Percentiles rank a stretch among this genome's conserved stretches.
Conservation (phyloP, 331 rosid species). For the Dryas integrifolia region DNA sequence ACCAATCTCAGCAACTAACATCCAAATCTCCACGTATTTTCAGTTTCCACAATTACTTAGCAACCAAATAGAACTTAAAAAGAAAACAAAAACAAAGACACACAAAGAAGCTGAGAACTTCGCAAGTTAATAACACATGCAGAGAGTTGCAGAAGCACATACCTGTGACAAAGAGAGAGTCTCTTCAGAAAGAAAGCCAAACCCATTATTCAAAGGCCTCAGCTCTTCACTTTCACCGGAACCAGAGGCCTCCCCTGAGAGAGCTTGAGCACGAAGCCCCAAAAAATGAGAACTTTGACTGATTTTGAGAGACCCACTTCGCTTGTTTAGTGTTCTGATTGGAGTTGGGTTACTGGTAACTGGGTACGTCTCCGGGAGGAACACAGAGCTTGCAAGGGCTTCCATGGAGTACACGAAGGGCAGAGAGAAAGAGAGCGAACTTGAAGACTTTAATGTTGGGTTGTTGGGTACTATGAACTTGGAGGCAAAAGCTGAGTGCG, state of each 20-base stretch:
- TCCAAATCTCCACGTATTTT: neutral
- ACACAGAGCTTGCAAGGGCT: slow-evolving; percentile 50
- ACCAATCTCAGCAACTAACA: neutral
- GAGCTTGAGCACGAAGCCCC: slow-evolving; percentile 39
- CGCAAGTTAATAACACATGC: neutral
- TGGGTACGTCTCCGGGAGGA: slow-evolving; percentile 32
- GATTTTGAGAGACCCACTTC: slow-evolving; percentile 45
- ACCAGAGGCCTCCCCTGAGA: slow-evolving; percentile 36
- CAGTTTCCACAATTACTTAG: neutral
- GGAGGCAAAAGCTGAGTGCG: neutral
- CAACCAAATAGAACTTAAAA: neutral
- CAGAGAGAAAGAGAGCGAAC: neutral
- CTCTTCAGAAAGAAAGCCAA: slow-evolving; percentile 34
- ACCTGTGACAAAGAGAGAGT: slow-evolving; percentile 44
- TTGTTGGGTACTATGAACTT: neutral
- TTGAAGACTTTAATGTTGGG: neutral
- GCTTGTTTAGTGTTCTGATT: slow-evolving; percentile 28
- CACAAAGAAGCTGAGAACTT: neutral
- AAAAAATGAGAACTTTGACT: slow-evolving; percentile 18
- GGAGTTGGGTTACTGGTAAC: slow-evolving; percentile 17
- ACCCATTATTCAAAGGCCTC: slow-evolving; percentile 29
- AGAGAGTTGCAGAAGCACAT: neutral
- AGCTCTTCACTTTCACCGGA: slow-evolving; percentile 46
- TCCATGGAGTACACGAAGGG: slow-evolving; percentile 41
- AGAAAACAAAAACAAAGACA: too few species aligned